These are phyloP conservation scores for Quaeritorhiza haematococci DNA, from an alignment of 371 early-diverging fungal genomes.

Conservation along the genomic window DNA sequence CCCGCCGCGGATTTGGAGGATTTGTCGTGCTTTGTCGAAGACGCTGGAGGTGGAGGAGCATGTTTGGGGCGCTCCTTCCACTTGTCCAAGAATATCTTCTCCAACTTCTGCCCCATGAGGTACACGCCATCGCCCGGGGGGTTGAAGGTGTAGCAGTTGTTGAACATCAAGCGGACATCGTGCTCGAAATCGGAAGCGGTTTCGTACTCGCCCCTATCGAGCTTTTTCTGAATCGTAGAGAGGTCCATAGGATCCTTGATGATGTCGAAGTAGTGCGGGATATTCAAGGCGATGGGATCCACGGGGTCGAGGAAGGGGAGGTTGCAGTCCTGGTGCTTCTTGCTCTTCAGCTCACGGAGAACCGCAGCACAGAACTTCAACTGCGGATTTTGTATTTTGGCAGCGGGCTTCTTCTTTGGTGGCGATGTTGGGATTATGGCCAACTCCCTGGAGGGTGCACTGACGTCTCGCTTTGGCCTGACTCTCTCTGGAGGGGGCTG, in stretches of 20 bases:
- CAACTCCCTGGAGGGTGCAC: no score
- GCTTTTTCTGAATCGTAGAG: constrained; percentile 40
- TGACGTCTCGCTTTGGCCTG: no score
- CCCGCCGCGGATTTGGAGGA: no score
- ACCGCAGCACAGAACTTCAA: constrained; percentile 66
- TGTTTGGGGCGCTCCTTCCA: constrained; percentile 77
- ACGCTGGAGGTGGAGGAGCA: no score
- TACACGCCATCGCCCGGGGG: constrained; percentile 83
- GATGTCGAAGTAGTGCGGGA: constrained; percentile 52
- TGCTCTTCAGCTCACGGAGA: constrained; percentile 49
- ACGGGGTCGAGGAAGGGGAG: constrained; percentile 48
- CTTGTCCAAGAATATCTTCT: constrained; percentile 76
- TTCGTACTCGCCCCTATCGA: constrained; percentile 24
- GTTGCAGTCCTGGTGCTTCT: constrained; percentile 15
- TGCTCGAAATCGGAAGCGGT: constrained; percentile 47
- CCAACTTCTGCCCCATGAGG: constrained; percentile 70
- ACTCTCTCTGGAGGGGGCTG: no score
- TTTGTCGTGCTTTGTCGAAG: no score
- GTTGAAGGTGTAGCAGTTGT: constrained; percentile 95
- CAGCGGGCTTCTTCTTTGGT: background rate
- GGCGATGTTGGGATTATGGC: no score
- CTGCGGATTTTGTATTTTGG: no score
- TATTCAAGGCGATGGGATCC: constrained; percentile 49
- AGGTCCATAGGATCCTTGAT: constrained; percentile 64
- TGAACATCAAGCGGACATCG: constrained; percentile 79